These are phyloP conservation scores for Chlamydomonas sp. DNA, from an alignment of 139 green algal genomes.

Conservation along the genomic window DNA sequence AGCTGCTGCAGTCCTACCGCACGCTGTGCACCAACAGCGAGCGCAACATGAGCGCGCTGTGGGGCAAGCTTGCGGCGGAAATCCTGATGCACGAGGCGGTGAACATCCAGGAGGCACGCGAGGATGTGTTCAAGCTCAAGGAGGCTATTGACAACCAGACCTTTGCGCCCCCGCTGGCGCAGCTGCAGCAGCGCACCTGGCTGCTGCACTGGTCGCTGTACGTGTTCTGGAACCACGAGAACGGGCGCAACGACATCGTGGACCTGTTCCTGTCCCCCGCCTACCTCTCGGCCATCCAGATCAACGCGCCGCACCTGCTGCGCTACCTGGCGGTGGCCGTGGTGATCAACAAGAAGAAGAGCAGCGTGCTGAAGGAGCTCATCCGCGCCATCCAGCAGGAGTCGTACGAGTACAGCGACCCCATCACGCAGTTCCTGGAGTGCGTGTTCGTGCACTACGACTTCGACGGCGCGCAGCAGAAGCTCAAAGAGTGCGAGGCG, in stretches of 20 bases:
- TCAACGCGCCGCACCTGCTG: conserved; percentile 92
- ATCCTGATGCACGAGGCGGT: conserved; percentile 87
- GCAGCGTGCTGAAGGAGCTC: conserved; percentile 93
- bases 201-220: conserved; percentile 98
- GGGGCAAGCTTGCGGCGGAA: conserved; percentile 96
- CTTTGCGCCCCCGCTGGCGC: conserved; percentile 82
- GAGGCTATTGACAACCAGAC: conserved; percentile 94
- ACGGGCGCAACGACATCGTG: conserved; percentile 92
- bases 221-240: conserved; percentile 99
- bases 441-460: conserved; percentile 95
- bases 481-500: conserved; percentile 90
- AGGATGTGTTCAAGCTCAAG: conserved; percentile 93
- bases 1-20: conserved; percentile 96
- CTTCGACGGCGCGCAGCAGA: conserved; percentile 96
- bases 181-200: conserved; percentile 98
- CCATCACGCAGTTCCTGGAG: conserved; percentile 91
- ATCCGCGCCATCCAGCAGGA: conserved; percentile 81
- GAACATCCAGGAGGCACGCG: conserved; percentile 77
- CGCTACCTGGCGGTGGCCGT: conserved; percentile 93
- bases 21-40: conserved; percentile 88
- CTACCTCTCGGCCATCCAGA: conserved; percentile 79
- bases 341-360: conserved; percentile 93
- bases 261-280: conserved; percentile 96
- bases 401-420: conserved; percentile 68
- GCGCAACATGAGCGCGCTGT: conserved; percentile 87